Percentiles rank a stretch among this genome's conserved stretches.
Evolutionary conservation across 176 grass and related monocot genomes (phyloP).

Genomic region (Rhipidocladum racemiflorum): DNA sequence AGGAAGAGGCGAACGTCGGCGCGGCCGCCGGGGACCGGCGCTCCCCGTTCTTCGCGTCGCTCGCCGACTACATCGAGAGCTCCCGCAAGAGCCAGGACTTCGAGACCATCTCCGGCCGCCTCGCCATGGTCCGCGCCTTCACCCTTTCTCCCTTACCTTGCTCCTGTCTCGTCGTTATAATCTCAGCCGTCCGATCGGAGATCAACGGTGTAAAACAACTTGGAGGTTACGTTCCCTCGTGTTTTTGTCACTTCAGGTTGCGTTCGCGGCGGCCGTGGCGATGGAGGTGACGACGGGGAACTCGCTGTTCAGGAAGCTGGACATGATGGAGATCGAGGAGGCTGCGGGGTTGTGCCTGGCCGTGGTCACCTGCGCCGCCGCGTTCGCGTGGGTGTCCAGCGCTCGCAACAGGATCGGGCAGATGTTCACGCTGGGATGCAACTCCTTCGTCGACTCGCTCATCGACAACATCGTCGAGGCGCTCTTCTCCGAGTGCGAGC

Average conservation of each 20-base stretch:
- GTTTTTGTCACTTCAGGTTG: slow-evolving; percentile 31
- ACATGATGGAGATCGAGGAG: slow-evolving; percentile 76
- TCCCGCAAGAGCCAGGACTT: slow-evolving; percentile 87
- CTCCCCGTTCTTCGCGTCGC: slow-evolving; percentile 82
- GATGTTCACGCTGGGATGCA: slow-evolving; percentile 79
- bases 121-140: slow-evolving; percentile 66
- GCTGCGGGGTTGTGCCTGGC: slow-evolving; percentile 66
- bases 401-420: slow-evolving; percentile 71
- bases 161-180: too few species aligned
- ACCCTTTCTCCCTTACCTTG: too few species aligned
- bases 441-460: slow-evolving; percentile 81
- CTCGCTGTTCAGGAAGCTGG: slow-evolving; percentile 96
- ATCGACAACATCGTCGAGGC: slow-evolving; percentile 96
- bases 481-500: slow-evolving; percentile 74
- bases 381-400: slow-evolving; percentile 79
- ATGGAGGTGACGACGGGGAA: slow-evolving; percentile 77
- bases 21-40: not conserved
- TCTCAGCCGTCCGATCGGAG: too few species aligned
- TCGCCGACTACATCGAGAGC: slow-evolving; percentile 92
- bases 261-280: slow-evolving; percentile 68
- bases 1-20: slow-evolving; percentile 3
- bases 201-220: too few species aligned
- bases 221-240: not conserved
- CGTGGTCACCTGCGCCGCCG: slow-evolving; percentile 61
- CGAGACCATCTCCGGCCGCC: slow-evolving; percentile 88